Evolutionary conservation across 1,284 basidiomycete genomes (phyloP), one percentile per base, ranked within the genome.

Genomic region (Pseudozyma flocculosa): DNA sequence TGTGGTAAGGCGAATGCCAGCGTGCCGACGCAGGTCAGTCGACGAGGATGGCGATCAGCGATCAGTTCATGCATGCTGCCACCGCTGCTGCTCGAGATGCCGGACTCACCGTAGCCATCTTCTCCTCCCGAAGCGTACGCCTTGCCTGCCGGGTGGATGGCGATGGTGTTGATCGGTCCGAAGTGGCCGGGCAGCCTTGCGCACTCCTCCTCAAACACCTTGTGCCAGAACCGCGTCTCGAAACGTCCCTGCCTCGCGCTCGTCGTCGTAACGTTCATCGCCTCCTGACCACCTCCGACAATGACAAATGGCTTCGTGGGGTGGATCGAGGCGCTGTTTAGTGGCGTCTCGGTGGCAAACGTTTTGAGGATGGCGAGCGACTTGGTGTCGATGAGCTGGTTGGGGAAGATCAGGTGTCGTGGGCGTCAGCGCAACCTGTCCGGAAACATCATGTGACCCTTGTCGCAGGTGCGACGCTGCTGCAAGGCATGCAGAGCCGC

Each of bases 141-240:
- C 45, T 86, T 89, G 40, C 93, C 92, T 45, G 85, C 83, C 13
- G 95, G 94, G 76, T 95, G 92, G 8, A 94, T 87, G 26, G 93
- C 93, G 60, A 98, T 88, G 13, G 95, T 97, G 82, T 99, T 98
- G 81, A 97, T 89, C 45, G 95, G 94, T 38, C 94, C 94, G 80
- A 96, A 84, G 67, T 96, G 58, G 48, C 74, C 75, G 1, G 75
- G 74, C 5, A 99, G 92, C 36, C 93, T 86, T 21, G 93, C 92
- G 56, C 96, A 88, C 80, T 98, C 94, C 83, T 98, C 94, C 80
- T 97, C 94, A 72, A 97, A 92, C 40, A 98, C 84, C 76, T 90
- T 92, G 83, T 99, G 94, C 92, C 92, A 98, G 83, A 98, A 97
- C 43, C 93, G 85, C 3, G 92, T 92, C 82, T 98, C 95, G 79